phyloP scores from a whole-genome alignment of 371 early-diverging fungal genomes.

The Thermomucor indicae-seudaticae region DNA sequence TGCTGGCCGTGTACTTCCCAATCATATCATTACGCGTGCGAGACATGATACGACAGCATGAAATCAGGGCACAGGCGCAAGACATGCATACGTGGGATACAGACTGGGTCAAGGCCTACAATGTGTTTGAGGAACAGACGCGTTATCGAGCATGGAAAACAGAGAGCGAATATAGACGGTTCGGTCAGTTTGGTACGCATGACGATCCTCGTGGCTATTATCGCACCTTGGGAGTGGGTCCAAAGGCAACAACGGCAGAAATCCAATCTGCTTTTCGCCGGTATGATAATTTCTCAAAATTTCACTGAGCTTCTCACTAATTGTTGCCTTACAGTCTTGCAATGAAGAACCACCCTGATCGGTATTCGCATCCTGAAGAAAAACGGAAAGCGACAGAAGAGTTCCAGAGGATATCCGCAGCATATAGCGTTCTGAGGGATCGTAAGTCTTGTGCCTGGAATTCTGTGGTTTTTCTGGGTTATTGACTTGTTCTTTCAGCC shows the following conservation, averaged over 20 bases:
- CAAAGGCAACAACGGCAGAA: constrained; percentile 45
- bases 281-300: constrained; percentile 16
- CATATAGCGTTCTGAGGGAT: constrained; percentile 57
- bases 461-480: background rate
- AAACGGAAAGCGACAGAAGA: constrained; percentile 49
- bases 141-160: constrained; percentile 50
- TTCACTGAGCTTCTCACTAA: too few species aligned
- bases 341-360: constrained; percentile 53
- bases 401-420: constrained; percentile 54
- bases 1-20: constrained; percentile 54
- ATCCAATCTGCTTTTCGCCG: constrained; percentile 62
- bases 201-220: constrained; percentile 52
- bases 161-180: constrained; percentile 29
- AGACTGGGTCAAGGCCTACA: constrained; percentile 52
- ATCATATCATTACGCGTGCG: constrained; percentile 41
- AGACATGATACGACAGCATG: constrained; percentile 45
- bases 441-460: constrained; percentile 21
- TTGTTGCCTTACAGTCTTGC: constrained; percentile 31
- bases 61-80: constrained; percentile 39
- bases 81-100: constrained; percentile 50
- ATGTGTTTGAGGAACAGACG: constrained; percentile 52
- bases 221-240: constrained; percentile 32
- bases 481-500: background rate
- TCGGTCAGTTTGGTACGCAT: constrained; percentile 5
- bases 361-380: constrained; percentile 46